Percentiles rank a stretch among this genome's conserved stretches.
phyloP scores from a whole-genome alignment of 164 flowering plant genomes.

The Santalum album region DNA sequence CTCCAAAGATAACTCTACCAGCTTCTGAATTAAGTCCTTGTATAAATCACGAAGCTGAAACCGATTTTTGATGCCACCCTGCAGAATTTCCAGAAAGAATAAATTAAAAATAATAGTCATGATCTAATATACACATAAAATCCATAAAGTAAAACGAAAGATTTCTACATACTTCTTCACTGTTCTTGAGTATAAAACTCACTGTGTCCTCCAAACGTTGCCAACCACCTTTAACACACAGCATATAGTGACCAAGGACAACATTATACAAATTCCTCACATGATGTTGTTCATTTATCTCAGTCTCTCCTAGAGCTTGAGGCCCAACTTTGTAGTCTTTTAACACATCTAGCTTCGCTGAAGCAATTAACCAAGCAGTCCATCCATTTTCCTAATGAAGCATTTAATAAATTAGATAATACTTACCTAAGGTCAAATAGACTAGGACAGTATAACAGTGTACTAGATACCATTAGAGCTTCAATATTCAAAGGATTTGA shows the following conservation, averaged over 20 bases:
- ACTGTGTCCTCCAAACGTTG: constrained; percentile 89
- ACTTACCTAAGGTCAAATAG: neutral
- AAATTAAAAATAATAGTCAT: constrained; percentile 1
- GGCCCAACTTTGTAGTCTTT: constrained; percentile 41
- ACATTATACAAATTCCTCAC: constrained; percentile 57
- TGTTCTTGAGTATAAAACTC: constrained; percentile 56
- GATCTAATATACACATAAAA: neutral
- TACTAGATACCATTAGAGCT: constrained; percentile 69
- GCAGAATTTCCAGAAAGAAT: constrained; percentile 11
- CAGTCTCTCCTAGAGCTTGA: constrained; percentile 18
- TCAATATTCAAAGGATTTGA: constrained; percentile 82
- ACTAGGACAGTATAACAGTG: neutral
- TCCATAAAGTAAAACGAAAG: constrained; percentile 1
- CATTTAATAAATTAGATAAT: constrained; percentile 11
- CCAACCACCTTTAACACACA: constrained; percentile 94
- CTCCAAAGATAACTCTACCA: constrained; percentile 52
- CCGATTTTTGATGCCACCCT: constrained; percentile 45
- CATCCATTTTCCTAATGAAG: constrained; percentile 80
- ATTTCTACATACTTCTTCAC: constrained; percentile 46
- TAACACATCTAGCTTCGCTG: constrained; percentile 53
- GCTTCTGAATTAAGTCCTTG: constrained; percentile 57
- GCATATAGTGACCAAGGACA: constrained; percentile 73
- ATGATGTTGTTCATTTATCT: constrained; percentile 39
- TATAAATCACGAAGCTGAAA: constrained; percentile 64
- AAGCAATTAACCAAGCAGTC: constrained; percentile 74